A percentile compares a stretch with the other conserved stretches of the same genome.
phyloP scores from a whole-genome alignment of 179 eudicot genomes.

The Silene vulgaris region DNA sequence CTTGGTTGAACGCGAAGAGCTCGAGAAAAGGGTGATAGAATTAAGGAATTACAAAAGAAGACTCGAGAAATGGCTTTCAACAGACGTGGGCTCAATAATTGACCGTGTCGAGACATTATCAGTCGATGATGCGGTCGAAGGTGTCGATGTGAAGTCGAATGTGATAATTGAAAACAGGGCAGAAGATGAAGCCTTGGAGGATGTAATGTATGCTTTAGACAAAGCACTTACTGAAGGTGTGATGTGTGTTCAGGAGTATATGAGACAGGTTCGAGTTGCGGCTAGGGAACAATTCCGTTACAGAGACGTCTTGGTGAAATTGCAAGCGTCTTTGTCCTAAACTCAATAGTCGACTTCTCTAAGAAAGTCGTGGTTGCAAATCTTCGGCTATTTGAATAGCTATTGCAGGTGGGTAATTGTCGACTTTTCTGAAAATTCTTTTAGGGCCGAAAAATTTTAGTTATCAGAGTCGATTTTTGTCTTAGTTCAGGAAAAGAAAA shows the following conservation, averaged over 20 bases:
- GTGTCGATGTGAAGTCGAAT: constrained; percentile 27
- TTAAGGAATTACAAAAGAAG: constrained; percentile 28
- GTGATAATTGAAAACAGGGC: constrained; percentile 8
- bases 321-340: neutral
- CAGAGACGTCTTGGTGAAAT: constrained; percentile 14
- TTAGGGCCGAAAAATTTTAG: too few relatives aligned
- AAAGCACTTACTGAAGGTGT: constrained; percentile 22
- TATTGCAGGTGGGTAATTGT: too few relatives aligned
- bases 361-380: too few relatives aligned
- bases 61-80: constrained; percentile 27
- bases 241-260: constrained; percentile 18
- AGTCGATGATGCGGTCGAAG: constrained; percentile 34
- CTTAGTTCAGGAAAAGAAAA: too few relatives aligned
- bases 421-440: too few relatives aligned
- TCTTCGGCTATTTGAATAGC: too few relatives aligned
- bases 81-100: neutral
- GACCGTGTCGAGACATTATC: neutral
- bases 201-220: constrained; percentile 24
- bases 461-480: too few relatives aligned
- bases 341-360: too few relatives aligned
- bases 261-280: constrained; percentile 18
- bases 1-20: constrained; percentile 21
- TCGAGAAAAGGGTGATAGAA: constrained; percentile 27
- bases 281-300: constrained; percentile 17
- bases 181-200: constrained; percentile 18